Evolutionary conservation across 257 asterid genomes (phyloP).

Genomic region (Hygrophila difformis): DNA sequence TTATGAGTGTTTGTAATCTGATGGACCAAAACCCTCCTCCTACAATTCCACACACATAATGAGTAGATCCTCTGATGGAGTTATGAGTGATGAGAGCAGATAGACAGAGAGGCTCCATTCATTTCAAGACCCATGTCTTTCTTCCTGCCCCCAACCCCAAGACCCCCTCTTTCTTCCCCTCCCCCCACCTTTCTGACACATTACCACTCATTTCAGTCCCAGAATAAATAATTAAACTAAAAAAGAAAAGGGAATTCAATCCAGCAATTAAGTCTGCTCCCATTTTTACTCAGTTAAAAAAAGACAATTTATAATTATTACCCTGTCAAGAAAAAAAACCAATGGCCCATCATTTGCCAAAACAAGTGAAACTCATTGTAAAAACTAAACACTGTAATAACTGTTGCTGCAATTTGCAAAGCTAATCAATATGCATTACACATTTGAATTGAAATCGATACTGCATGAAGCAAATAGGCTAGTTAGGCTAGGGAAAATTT

Average conservation of each 20-base stretch:
- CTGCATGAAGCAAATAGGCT: background rate
- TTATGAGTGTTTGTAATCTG: slow-evolving; percentile 26
- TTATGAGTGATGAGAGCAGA: too few species aligned
- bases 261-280: slow-evolving; percentile 3
- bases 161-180: too few species aligned
- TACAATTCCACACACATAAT: slow-evolving; percentile 39
- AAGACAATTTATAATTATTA: background rate
- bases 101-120: slow-evolving; percentile 29
- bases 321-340: background rate
- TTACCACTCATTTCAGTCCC: slow-evolving; percentile 55
- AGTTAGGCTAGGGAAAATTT: slow-evolving; percentile 4
- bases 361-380: slow-evolving; percentile 23
- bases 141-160: slow-evolving; percentile 22
- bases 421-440: slow-evolving; percentile 10
- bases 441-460: slow-evolving; percentile 6
- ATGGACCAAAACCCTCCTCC: slow-evolving; percentile 30
- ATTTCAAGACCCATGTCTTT: slow-evolving; percentile 31
- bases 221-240: slow-evolving; percentile 15
- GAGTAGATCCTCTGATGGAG: slow-evolving; percentile 51
- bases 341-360: slow-evolving; percentile 14
- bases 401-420: slow-evolving; percentile 12
- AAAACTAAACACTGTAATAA: too few species aligned
- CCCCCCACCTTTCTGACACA: slow-evolving; percentile 40
- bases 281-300: too few species aligned
- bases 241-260: background rate